Conservation (phyloP, 2,329 filamentous ascomycete species). For the Rugonectria rugulosa region DNA sequence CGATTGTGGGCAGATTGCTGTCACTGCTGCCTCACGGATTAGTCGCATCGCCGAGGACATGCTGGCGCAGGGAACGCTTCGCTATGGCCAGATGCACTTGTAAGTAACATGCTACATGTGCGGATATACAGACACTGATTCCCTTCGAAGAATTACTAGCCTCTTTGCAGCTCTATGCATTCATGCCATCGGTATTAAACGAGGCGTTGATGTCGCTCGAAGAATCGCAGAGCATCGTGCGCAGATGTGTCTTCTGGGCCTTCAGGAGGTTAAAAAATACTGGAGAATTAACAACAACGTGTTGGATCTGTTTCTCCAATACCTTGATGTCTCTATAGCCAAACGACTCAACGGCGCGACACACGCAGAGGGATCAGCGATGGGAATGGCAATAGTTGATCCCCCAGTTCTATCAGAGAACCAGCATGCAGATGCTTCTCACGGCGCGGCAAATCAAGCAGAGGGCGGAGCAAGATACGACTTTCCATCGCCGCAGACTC, state of each 20-base stretch:
- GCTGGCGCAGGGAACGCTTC: constrained; percentile 43
- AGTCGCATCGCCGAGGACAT: constrained; percentile 50
- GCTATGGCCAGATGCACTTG: constrained; percentile 50
- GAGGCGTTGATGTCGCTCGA: constrained; percentile 42
- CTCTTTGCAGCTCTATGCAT: constrained; percentile 49
- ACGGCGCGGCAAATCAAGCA: background rate
- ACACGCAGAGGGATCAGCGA: constrained; percentile 15
- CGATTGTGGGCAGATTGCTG: constrained; percentile 40
- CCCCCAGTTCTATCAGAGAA: background rate
- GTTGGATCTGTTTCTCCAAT: constrained; percentile 48
- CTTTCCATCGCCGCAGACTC: constrained; percentile 24
- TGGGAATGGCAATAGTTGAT: constrained; percentile 4
- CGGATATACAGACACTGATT: background rate
- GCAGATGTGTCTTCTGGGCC: constrained; percentile 47
- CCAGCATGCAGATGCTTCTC: background rate
- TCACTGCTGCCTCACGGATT: constrained; percentile 45
- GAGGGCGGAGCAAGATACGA: constrained; percentile 10
- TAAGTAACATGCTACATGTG: constrained; percentile 26
- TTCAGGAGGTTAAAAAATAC: constrained; percentile 50
- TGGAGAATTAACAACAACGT: constrained; percentile 51
- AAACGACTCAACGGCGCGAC: constrained; percentile 41
- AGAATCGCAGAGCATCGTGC: constrained; percentile 48
- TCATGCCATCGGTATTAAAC: constrained; percentile 46
- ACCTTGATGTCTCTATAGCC: constrained; percentile 48
- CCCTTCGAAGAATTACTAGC: constrained; percentile 41